These are phyloP conservation scores for Colletotrichum sp. DNA, from an alignment of 2,329 filamentous ascomycete species.

Conservation along the genomic window DNA sequence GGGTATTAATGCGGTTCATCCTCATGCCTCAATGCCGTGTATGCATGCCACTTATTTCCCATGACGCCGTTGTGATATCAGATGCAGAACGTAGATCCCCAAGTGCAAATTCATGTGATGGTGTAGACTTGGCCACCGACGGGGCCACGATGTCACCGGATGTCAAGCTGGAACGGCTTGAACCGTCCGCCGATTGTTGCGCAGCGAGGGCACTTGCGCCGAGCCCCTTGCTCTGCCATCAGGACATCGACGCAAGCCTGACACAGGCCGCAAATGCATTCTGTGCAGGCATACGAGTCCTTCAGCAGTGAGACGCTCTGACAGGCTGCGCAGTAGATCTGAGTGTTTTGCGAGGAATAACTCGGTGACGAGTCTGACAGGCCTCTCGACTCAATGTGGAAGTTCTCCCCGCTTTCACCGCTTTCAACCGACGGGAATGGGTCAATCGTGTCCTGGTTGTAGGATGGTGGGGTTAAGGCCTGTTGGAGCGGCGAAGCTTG, in stretches of 20 bases:
- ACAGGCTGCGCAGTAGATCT: constrained; percentile 93
- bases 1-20: constrained; percentile 19
- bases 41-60: constrained; percentile 15
- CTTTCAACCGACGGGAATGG: constrained; percentile 91
- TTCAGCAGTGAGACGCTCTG: constrained; percentile 77
- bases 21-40: constrained; percentile 16
- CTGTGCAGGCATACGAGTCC: constrained; percentile 91
- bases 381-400: constrained; percentile 71
- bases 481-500: constrained; percentile 91
- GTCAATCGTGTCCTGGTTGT: constrained; percentile 70
- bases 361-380: constrained; percentile 74
- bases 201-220: constrained; percentile 80
- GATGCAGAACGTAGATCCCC: constrained; percentile 5
- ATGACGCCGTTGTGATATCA: constrained; percentile 19
- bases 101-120: neutral
- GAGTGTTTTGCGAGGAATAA: constrained; percentile 76
- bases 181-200: constrained; percentile 80
- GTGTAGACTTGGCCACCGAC: neutral
- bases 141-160: constrained; percentile 53
- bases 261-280: constrained; percentile 94
- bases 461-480: constrained; percentile 82
- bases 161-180: constrained; percentile 85
- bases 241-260: constrained; percentile 84
- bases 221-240: constrained; percentile 75
- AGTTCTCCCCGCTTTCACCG: constrained; percentile 73